Conservation (phyloP, 2,329 filamentous ascomycete genomes). For the Pyrenophora seminiperda region DNA sequence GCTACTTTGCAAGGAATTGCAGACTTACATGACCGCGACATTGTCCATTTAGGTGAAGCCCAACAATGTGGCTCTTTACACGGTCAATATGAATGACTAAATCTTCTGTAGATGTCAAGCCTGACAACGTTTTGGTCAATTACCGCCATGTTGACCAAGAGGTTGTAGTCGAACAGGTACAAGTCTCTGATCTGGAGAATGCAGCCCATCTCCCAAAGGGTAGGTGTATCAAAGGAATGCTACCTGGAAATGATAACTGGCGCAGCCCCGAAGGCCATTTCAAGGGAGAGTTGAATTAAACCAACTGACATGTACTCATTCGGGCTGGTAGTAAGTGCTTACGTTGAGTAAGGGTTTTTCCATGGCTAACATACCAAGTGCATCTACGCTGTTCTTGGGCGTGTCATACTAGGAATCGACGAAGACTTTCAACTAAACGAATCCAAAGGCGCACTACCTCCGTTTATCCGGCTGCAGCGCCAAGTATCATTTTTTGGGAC, state of each 20-base stretch:
- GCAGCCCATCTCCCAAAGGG: constrained; percentile 44
- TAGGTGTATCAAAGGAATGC: constrained; percentile 38
- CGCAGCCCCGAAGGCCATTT: constrained; percentile 40
- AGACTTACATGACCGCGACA: constrained; percentile 32
- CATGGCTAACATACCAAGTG: constrained; percentile 25
- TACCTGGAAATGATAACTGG: constrained; percentile 40
- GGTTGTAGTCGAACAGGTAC: constrained; percentile 24
- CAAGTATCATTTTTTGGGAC: constrained; percentile 40
- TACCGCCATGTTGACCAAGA: constrained; percentile 15
- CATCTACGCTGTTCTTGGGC: constrained; percentile 31
- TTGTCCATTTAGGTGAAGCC: constrained; percentile 33
- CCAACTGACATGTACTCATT: constrained; percentile 40
- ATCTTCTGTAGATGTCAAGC: constrained; percentile 32
- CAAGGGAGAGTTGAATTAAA: constrained; percentile 34
- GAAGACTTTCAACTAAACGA: constrained; percentile 30
- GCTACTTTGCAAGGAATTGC: constrained; percentile 28
- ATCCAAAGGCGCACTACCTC: constrained; percentile 27
- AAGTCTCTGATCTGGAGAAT: constrained; percentile 40
- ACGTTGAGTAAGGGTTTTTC: not conserved
- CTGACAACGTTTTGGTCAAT: constrained; percentile 39
- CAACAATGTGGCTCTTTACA: not conserved
- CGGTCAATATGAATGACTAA: constrained; percentile 11
- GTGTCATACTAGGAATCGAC: constrained; percentile 34
- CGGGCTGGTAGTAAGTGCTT: constrained; percentile 31
- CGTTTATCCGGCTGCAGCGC: constrained; percentile 27